These are phyloP conservation scores for Myochromella boudieri DNA, from an alignment of 768 basidiomycete species.

Conservation along the genomic window DNA sequence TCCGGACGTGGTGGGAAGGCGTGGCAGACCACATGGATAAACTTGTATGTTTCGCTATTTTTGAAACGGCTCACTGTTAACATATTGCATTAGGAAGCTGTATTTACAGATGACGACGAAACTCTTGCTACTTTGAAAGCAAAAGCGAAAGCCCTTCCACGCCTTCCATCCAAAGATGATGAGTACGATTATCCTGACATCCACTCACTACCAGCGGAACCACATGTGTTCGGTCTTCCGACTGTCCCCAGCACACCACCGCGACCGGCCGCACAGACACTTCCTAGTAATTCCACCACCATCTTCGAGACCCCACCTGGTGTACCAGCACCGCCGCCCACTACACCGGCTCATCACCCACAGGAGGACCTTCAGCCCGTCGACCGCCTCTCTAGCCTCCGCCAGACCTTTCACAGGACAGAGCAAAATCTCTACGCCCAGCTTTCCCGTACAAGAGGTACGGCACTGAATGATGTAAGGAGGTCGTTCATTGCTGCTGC, in stretches of 20 bases:
- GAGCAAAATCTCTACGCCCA: constrained; percentile 62
- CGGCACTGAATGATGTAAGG: constrained; percentile 61
- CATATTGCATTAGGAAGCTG: constrained; percentile 40
- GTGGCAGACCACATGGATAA: constrained; percentile 60
- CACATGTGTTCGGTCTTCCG: background rate
- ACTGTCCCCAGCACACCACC: background rate
- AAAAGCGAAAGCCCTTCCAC: constrained; percentile 50
- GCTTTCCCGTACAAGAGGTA: constrained; percentile 44
- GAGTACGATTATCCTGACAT: constrained; percentile 31
- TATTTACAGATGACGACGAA: constrained; percentile 27
- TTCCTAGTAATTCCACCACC: background rate
- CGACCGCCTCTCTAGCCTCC: constrained; percentile 45
- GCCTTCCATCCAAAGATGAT: constrained; percentile 58
- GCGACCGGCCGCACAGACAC: background rate
- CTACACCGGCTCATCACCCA: too few relatives aligned
- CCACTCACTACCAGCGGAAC: background rate
- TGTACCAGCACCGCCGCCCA: constrained; percentile 7
- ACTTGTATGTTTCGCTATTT: constrained; percentile 40
- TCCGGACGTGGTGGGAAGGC: constrained; percentile 66
- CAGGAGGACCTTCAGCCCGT: constrained; percentile 25
- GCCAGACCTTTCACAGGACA: constrained; percentile 54
- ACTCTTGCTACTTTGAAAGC: constrained; percentile 16
- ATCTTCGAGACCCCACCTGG: background rate
- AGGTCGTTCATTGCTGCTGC: constrained; percentile 54
- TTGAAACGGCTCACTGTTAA: background rate